Evolutionary conservation across 2,329 filamentous ascomycete genomes (phyloP).

Genomic region (Cryphonectria naterciae): DNA sequence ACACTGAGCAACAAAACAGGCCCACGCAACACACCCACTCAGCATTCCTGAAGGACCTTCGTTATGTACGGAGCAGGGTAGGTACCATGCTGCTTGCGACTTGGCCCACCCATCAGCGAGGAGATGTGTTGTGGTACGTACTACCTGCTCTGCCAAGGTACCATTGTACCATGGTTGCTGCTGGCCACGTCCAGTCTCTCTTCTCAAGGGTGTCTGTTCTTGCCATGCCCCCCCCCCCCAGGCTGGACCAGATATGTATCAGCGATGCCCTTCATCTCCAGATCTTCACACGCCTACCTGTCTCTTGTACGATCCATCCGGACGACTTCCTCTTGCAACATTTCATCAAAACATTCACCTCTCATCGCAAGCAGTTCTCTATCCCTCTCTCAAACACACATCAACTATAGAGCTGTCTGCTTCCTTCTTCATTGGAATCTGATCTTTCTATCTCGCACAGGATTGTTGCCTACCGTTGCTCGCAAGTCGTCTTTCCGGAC

Average conservation of each 20-base stretch:
- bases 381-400: background rate
- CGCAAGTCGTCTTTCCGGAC: background rate
- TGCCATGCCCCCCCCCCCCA: background rate
- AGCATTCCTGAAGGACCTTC: conserved; percentile 2
- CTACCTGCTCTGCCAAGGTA: background rate
- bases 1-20: background rate
- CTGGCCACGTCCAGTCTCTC: background rate
- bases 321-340: background rate
- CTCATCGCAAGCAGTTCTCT: background rate
- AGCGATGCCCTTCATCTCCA: background rate
- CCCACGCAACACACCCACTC: conserved; percentile 1
- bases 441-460: background rate
- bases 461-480: background rate
- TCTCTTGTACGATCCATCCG: background rate
- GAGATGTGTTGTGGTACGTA: background rate
- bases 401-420: background rate
- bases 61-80: background rate
- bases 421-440: background rate
- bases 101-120: background rate
- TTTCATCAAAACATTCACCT: background rate
- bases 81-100: background rate
- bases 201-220: background rate
- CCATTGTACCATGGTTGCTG: background rate
- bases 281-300: background rate
- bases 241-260: conserved; percentile 7